Base-by-base conservation (phyloP, 345 rosid species). In the Reutealis trisperma region DNA sequence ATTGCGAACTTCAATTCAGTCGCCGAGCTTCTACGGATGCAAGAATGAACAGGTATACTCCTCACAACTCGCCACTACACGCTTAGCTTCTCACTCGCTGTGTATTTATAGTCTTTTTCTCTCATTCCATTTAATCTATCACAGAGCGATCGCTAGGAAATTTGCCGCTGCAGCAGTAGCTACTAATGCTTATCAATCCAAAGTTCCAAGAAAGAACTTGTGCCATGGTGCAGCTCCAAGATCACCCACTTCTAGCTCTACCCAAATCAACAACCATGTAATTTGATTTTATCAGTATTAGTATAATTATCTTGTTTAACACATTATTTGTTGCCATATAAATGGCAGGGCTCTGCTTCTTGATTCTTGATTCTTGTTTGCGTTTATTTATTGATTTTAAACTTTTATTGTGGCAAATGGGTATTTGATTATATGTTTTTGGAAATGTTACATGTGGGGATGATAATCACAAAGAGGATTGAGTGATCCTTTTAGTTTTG, bases 1-100 rank as follows among this genome's bases (percentile, higher is more conserved):
- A 0, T 44, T 19, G 6, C 11, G 37, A 70, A 18, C 21, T 52
- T 51, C 15, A 16, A 16, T 55, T 44, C 8, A 0, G 57, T 68
- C 61, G 9, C 73, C n/a, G 45, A 52, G 6, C 41, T 71, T 47
- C 51, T 9, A 14, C 77, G 11, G 30, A 45, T 0, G 69, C 24
- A 13, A 51, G 19, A 59, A 76, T 76, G 79, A 76, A 67, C 73
- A 76, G 74, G 79, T 81, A 79, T 45, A n/a, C 60, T 6, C 37
- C 25, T 18, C 83, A 70, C 25, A 60, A 57, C 0, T 32, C 77
- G 10, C 24, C 0, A 16, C 8, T 69, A 62, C 49, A 16, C n/a
- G 15, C 55, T 73, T 41, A 4, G n/a, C 5, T 1, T 14, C 22
- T 51, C 24, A 25, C 21, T 15, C 6, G 9, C 8, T 6, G 41